These are phyloP conservation scores for Trichosporon ovoides DNA, from an alignment of 1,284 basidiomycete species.

Conservation along the genomic window DNA sequence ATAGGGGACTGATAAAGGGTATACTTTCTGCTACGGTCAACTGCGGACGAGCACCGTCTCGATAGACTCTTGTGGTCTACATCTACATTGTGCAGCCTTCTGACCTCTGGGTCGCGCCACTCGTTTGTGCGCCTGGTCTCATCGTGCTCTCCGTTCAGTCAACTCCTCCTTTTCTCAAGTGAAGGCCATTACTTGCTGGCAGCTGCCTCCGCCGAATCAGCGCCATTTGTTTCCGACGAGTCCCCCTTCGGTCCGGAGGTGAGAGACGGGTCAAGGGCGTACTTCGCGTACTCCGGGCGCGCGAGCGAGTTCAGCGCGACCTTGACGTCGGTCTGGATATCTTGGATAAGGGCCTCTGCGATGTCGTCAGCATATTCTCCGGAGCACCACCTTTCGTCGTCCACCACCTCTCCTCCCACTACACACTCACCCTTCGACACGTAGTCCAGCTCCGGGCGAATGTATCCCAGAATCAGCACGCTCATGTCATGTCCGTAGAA, in stretches of 20 bases:
- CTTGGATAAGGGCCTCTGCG: slow-evolving; percentile 84
- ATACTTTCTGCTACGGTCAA: no score
- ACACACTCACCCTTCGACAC: slow-evolving; percentile 64
- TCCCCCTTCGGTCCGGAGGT: background rate
- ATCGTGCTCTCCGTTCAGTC: no score
- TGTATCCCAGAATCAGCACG: slow-evolving; percentile 89
- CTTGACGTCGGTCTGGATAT: slow-evolving; percentile 89
- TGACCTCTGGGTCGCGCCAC: no score
- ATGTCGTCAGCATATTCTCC: background rate
- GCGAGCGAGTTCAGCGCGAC: slow-evolving; percentile 75
- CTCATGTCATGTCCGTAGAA: slow-evolving; percentile 87
- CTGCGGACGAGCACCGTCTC: no score
- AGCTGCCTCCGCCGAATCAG: background rate
- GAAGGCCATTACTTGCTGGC: background rate
- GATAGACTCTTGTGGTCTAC: no score
- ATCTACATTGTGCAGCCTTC: no score
- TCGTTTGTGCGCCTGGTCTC: no score
- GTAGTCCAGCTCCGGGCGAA: slow-evolving; percentile 91
- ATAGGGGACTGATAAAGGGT: no score
- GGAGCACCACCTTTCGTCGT: background rate
- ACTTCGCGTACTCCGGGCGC: slow-evolving; percentile 61
- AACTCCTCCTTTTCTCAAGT: background rate
- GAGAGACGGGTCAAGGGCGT: slow-evolving; percentile 48
- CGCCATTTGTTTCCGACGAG: no score
- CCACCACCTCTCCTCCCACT: background rate